Evolutionary conservation across 768 basidiomycete species (phyloP), one percentile per base, ranked within the genome.

Genomic region (Suillus alpinus): DNA sequence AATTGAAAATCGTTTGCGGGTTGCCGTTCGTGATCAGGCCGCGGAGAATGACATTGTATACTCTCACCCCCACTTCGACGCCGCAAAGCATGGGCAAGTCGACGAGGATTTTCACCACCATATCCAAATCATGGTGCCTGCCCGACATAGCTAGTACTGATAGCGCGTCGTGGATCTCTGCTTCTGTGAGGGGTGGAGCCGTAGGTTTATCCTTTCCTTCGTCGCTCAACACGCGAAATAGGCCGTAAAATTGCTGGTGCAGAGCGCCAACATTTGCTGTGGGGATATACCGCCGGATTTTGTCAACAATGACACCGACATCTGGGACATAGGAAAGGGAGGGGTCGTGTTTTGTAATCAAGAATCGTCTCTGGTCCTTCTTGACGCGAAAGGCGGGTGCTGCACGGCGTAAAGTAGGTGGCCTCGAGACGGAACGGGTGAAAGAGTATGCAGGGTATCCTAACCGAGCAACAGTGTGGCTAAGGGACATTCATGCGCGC

Each of bases 401-500:
- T 37, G 36, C 23, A 55, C 53, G 37, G 39, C 36, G 23, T 26
- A 36, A 53, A 37, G 36, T 37, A 7, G 53, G 26, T 39, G 36
- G 16, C 10, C 53, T 55, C 23, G 16, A 55, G 37, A 39, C 26
- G 14, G 68, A 65, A 58, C 72, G 72, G 58, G 59, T 64, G 62
- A 69, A 65, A 61, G 36, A 57, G 56, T 69, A 59, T 55, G 68
- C 70, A 56, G 70, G 66, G 26, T 70, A 68, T 62, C 71, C 71
- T 13, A 73, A 40, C 16, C 68, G 72, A 65, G 37, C 69, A 67
- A 66, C 75, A 78, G 67, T 79, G 72, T 76, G 69, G 46, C 65
- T 44, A 56, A 80, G 71, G 80, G 78, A 84, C 84, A 89, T 88
- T 85, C 87, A 88, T 85, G 76, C 83, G 79, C 71, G 75, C 64